These are phyloP conservation scores for Colletotrichum scovillei DNA, from an alignment of 2,329 filamentous ascomycete species.

Conservation along the genomic window DNA sequence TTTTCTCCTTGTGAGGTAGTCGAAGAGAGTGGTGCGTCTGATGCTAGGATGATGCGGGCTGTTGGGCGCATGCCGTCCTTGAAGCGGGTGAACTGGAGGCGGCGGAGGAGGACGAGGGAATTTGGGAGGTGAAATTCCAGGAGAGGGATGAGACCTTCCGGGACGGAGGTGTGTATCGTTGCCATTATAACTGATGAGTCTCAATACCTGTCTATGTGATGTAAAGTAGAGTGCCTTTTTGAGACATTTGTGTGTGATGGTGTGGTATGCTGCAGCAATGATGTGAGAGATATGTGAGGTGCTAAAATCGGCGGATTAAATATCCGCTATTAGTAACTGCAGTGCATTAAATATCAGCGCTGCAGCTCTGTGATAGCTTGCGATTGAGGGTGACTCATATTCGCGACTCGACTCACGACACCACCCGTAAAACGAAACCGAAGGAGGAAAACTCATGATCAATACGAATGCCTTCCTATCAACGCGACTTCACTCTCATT, in stretches of 20 bases:
- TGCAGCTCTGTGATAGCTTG: constrained; percentile 3
- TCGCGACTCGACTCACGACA: neutral
- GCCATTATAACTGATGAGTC: neutral
- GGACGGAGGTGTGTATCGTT: constrained; percentile 43
- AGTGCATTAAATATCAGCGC: constrained; percentile 12
- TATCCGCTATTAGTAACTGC: neutral
- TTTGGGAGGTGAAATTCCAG: constrained; percentile 65
- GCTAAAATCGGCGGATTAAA: constrained; percentile 8
- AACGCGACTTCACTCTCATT: neutral
- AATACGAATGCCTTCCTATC: neutral
- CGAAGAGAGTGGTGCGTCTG: constrained; percentile 24
- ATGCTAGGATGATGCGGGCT: constrained; percentile 55
- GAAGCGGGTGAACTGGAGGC: constrained; percentile 67
- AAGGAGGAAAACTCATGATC: neutral
- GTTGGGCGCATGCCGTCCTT: constrained; percentile 53
- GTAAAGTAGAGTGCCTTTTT: neutral
- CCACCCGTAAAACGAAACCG: no score
- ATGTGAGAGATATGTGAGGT: neutral
- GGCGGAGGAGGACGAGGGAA: constrained; percentile 70
- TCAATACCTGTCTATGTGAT: neutral
- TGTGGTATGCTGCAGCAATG: neutral
- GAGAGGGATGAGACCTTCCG: constrained; percentile 54
- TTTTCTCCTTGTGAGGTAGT: neutral
- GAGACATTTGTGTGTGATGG: no score
- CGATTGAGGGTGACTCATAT: neutral